Conservation (phyloP, 2,329 filamentous ascomycete genomes). For the Geosmithia putterillii region DNA sequence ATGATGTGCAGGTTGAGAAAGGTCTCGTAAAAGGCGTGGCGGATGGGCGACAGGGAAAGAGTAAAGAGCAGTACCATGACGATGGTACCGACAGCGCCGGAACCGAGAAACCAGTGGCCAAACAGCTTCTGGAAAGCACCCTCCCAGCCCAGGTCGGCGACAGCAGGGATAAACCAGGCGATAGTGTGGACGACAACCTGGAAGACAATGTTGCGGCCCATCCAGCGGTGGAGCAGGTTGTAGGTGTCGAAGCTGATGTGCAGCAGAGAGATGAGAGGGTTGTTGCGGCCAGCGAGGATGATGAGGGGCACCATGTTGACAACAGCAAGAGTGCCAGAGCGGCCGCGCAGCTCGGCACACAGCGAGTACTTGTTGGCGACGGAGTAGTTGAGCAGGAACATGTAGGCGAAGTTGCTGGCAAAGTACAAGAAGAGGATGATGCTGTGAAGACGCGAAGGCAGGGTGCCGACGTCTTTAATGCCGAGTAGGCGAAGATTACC, state of each 20-base stretch:
- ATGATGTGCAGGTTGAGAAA: conserved; percentile 82
- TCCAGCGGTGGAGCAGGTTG: conserved; percentile 63
- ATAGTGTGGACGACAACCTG: conserved; percentile 58
- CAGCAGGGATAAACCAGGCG: conserved; percentile 63
- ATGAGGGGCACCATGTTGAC: conserved; percentile 90
- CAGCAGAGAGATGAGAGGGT: conserved; percentile 71
- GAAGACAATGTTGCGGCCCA: conserved; percentile 60
- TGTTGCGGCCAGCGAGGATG: conserved; percentile 83
- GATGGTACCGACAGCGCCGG: conserved; percentile 48
- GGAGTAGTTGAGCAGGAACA: conserved; percentile 49
- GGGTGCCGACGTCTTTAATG: conserved; percentile 46
- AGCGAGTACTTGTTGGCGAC: conserved; percentile 48
- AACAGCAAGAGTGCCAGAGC: conserved; percentile 71
- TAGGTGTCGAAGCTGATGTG: conserved; percentile 93
- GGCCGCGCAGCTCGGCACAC: conserved; percentile 71
- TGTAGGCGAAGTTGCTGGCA: conserved; percentile 49
- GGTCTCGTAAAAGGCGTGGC: conserved; percentile 94
- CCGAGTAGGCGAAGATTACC: conserved; percentile 50
- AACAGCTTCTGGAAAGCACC: conserved; percentile 42
- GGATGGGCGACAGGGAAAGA: conserved; percentile 63
- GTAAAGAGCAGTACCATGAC: conserved; percentile 56
- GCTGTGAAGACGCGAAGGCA: conserved; percentile 52
- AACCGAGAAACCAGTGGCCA: conserved; percentile 51
- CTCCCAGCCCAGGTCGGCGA: conserved; percentile 49
- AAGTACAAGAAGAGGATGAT: conserved; percentile 45